These are phyloP conservation scores for Chlorella sp. DNA, from an alignment of 139 green algal genomes.

Conservation along the genomic window DNA sequence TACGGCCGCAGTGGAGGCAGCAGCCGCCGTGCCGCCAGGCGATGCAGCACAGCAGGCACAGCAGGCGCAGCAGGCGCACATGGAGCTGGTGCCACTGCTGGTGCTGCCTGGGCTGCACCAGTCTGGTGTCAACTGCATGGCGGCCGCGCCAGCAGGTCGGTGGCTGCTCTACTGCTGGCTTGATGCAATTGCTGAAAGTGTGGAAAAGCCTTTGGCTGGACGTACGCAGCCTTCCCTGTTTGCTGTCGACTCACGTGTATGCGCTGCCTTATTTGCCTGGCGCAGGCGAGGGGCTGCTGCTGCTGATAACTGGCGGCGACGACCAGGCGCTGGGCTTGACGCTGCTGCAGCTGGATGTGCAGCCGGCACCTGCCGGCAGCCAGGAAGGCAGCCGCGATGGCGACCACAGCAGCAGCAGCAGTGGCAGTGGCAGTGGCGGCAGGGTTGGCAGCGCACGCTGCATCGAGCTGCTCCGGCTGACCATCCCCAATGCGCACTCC, in stretches of 20 bases:
- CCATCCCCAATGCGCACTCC: slow-evolving; percentile 41
- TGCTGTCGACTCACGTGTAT: neutral
- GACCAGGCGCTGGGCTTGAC: slow-evolving; percentile 44
- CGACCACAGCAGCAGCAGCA: neutral
- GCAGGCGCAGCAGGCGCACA: neutral
- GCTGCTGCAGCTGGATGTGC: slow-evolving; percentile 2
- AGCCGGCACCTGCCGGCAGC: neutral
- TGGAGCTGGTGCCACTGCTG: slow-evolving; percentile 11
- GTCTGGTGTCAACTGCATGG: slow-evolving; percentile 54
- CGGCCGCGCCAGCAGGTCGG: slow-evolving; percentile 1
- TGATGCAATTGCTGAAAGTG: too few species aligned
- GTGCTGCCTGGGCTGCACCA: slow-evolving; percentile 37
- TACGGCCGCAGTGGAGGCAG: neutral
- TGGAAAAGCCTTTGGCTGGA: too few species aligned
- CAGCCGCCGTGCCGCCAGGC: neutral
- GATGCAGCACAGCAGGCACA: neutral
- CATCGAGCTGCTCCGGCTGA: neutral
- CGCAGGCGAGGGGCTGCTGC: neutral
- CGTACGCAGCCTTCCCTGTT: neutral
- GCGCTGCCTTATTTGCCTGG: neutral
- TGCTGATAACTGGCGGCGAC: slow-evolving; percentile 52
- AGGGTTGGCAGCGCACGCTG: neutral
- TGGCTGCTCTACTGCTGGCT: neutral
- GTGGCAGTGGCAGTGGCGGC: neutral
- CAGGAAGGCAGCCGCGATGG: neutral